A percentile compares a stretch with the other conserved stretches of the same genome.
Evolutionary conservation across 805 yeast genomes (phyloP).

Genomic region (Starmerella tilneyi): DNA sequence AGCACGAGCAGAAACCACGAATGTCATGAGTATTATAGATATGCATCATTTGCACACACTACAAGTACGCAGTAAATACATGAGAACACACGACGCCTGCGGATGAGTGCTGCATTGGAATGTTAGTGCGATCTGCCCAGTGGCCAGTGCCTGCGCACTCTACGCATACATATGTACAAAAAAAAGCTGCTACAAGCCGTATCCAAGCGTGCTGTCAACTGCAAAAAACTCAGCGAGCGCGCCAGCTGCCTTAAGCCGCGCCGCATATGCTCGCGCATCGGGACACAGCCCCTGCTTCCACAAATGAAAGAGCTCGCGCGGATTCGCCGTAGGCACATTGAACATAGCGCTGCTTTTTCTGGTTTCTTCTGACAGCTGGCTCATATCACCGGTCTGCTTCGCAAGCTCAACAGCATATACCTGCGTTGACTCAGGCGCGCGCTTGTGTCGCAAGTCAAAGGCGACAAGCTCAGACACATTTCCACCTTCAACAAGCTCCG

Average conservation of each 20-base stretch:
- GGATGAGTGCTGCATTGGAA: too few species aligned
- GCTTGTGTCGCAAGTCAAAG: constrained; percentile 8
- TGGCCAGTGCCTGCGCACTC: too few species aligned
- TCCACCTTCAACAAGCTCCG: neutral
- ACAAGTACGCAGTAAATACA: too few species aligned
- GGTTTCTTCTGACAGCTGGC: neutral
- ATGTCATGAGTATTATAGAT: too few species aligned
- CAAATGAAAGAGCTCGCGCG: neutral
- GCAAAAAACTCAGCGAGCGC: constrained; percentile 43
- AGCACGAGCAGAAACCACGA: neutral
- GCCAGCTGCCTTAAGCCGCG: constrained; percentile 7
- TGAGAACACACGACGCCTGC: neutral
- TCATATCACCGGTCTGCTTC: constrained; percentile 6
- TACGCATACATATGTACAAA: too few species aligned
- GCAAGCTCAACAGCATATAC: constrained; percentile 7
- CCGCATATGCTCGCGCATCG: constrained; percentile 5
- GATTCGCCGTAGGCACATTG: neutral
- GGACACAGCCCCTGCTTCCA: constrained; percentile 14
- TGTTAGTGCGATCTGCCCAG: too few species aligned
- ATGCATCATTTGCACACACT: neutral
- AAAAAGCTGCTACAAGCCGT: neutral
- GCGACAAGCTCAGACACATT: constrained; percentile 10
- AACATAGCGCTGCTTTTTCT: constrained; percentile 1
- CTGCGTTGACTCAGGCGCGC: neutral
- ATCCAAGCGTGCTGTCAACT: constrained; percentile 34